These are phyloP conservation scores for Iris pallida DNA, from an alignment of 116 monocot genomes.

Conservation along the genomic window DNA sequence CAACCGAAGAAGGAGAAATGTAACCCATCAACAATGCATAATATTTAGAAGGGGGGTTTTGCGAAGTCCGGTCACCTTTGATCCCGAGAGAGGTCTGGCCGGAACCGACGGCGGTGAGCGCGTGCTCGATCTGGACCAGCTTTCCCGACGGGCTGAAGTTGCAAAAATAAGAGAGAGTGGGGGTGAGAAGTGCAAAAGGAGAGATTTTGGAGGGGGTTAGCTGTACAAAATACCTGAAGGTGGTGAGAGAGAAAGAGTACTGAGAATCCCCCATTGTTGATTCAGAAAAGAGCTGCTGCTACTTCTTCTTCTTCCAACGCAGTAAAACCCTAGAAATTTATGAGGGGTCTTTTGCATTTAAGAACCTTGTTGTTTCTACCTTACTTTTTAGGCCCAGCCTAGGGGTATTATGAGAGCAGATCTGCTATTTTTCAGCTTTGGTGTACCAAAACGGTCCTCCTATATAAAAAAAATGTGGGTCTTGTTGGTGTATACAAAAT, in stretches of 20 bases:
- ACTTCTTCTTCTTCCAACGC: no score
- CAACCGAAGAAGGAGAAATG: neutral
- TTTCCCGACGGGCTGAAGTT: slow-evolving; percentile 82
- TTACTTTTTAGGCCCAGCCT: no score
- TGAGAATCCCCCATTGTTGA: slow-evolving; percentile 75
- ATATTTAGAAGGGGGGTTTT: no score
- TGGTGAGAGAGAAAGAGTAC: slow-evolving; percentile 97
- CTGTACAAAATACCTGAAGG: slow-evolving; percentile 61
- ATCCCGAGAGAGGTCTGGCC: slow-evolving; percentile 99
- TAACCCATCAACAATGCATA: neutral
- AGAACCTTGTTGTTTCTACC: no score
- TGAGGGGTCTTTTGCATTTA: no score
- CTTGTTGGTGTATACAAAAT: no score
- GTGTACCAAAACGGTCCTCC: no score
- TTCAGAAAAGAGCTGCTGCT: no score
- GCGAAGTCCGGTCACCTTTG: slow-evolving; percentile 49
- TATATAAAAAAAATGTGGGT: no score
- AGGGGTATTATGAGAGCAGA: no score
- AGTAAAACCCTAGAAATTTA: no score
- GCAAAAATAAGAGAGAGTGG: neutral
- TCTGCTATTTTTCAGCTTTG: no score
- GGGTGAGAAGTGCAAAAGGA: neutral
- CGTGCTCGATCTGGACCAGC: slow-evolving; percentile 98
- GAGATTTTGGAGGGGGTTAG: neutral
- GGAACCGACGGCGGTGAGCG: slow-evolving; percentile 86